Base-by-base conservation (phyloP, 129 eudicot species). In the Flaveria ramosissima region DNA sequence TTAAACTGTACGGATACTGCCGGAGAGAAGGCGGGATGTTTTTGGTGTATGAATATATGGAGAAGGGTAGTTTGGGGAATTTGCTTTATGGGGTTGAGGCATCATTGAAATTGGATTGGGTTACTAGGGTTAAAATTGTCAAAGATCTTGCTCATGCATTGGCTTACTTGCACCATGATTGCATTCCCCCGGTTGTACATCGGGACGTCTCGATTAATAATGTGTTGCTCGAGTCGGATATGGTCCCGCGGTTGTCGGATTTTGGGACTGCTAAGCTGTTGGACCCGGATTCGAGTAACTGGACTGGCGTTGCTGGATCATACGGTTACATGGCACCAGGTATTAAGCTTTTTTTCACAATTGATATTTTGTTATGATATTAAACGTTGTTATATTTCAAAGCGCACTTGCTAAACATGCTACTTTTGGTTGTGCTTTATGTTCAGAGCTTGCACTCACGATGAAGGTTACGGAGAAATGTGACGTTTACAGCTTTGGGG, bases 321-420 rank as follows among this genome's bases (percentile, higher is more conserved):
- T 94, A 94, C 27, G 96, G 97, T 26, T 94, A 94, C 68, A 91
- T 94, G 96, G 99, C 99, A 74, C 99, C 99, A 84, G 97, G 99
- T 91, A 85, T 46, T 36, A 15, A 61, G 26, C 15, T 21, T 20
- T 57, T 57, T 20, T 52, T 52, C 9, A 6, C 7, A 7, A 0
- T 7, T 17, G 51, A 21, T 19, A 20, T 68, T 21, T 10, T 0
- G 17, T 20, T 43, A 9, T 42, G 11, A 19, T 19, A 23, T 23
- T 23, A 23, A 23, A 23, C 1, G 26, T 23, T 23, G 26, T 23
- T 23, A 23, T 23, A 23, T 23, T 23, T 23, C 26, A 23, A 23
- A 23, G 26, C 26, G 26, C 26, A 23, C 26, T 23, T 16, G 8
- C 30, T 26, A 4, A 47, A 9, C 45, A 45, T 23, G 52, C n/a